These are phyloP conservation scores for Xeromyces bisporus DNA, from an alignment of 495 filamentous ascomycete species.

Conservation along the genomic window DNA sequence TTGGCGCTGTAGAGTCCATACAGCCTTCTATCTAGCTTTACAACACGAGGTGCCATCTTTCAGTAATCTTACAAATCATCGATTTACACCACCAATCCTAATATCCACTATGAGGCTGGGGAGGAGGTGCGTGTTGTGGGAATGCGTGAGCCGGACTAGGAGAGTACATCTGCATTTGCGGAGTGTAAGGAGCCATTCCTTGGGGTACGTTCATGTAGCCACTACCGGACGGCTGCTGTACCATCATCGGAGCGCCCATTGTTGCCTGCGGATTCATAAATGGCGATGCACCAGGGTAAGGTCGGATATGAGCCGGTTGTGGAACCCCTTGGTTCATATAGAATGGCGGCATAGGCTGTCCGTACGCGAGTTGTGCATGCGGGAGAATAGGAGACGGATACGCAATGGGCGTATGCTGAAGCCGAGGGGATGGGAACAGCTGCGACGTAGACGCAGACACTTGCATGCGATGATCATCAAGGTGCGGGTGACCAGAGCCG, in stretches of 20 bases:
- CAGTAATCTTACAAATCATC: no score
- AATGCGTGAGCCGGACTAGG: conserved; percentile 49
- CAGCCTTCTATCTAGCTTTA: no score
- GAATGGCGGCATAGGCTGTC: conserved; percentile 55
- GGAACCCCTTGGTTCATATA: conserved; percentile 50
- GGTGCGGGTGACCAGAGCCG: conserved; percentile 42
- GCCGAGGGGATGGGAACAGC: conserved; percentile 61
- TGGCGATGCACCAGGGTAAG: conserved; percentile 35
- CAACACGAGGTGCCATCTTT: no score
- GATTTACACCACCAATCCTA: no score
- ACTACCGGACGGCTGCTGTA: conserved; percentile 49
- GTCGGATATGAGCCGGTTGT: conserved; percentile 24
- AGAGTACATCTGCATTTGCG: conserved; percentile 62
- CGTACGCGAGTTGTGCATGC: conserved; percentile 49
- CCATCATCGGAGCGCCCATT: conserved; percentile 67
- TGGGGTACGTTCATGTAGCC: conserved; percentile 37
- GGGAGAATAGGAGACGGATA: conserved; percentile 55
- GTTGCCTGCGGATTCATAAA: conserved; percentile 47
- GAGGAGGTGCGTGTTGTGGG: conserved; percentile 42
- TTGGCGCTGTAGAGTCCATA: no score
- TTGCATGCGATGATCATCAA: conserved; percentile 70
- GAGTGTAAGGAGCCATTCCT: conserved; percentile 39
- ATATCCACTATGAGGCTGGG: conserved; percentile 57
- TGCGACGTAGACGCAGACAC: conserved; percentile 64
- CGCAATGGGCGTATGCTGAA: conserved; percentile 49